phyloP scores from a whole-genome alignment of 441 rosid species.

The Manihot esculenta region DNA sequence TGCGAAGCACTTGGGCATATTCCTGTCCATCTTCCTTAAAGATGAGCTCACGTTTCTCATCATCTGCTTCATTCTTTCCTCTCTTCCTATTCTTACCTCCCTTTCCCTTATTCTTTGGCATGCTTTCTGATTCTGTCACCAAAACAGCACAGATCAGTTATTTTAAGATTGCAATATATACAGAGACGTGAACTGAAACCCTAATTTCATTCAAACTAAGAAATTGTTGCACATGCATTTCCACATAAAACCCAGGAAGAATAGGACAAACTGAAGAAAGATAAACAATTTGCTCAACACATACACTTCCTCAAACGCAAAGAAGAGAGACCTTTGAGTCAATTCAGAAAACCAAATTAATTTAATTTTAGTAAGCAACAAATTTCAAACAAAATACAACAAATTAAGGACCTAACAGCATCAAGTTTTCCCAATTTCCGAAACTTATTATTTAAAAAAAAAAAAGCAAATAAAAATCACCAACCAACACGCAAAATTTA shows the following conservation, averaged over 20 bases:
- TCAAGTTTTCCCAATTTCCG: background rate
- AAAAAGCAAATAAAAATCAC: background rate
- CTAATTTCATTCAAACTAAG: slow-evolving; percentile 5
- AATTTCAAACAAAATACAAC: background rate
- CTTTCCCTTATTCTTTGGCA: slow-evolving; percentile 86
- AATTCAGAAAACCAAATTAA: background rate
- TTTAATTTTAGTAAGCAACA: background rate
- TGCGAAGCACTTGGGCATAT: slow-evolving; percentile 69
- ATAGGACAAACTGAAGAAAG: too few relatives aligned
- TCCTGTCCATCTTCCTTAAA: slow-evolving; percentile 87
- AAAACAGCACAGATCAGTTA: slow-evolving; percentile 5
- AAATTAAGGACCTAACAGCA: background rate
- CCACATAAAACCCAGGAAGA: background rate
- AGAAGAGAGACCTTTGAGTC: background rate
- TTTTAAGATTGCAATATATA: background rate
- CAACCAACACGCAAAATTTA: background rate
- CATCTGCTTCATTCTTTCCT: slow-evolving; percentile 84
- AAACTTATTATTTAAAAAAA: too few relatives aligned
- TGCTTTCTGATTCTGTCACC: slow-evolving; percentile 24
- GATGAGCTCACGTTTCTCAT: slow-evolving; percentile 71
- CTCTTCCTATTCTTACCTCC: slow-evolving; percentile 91
- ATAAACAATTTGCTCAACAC: background rate
- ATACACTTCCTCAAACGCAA: background rate
- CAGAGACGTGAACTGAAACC: background rate
- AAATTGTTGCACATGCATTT: background rate